phyloP scores from a whole-genome alignment of 2,329 filamentous ascomycete genomes.

The Ophiostoma pallidulum region DNA sequence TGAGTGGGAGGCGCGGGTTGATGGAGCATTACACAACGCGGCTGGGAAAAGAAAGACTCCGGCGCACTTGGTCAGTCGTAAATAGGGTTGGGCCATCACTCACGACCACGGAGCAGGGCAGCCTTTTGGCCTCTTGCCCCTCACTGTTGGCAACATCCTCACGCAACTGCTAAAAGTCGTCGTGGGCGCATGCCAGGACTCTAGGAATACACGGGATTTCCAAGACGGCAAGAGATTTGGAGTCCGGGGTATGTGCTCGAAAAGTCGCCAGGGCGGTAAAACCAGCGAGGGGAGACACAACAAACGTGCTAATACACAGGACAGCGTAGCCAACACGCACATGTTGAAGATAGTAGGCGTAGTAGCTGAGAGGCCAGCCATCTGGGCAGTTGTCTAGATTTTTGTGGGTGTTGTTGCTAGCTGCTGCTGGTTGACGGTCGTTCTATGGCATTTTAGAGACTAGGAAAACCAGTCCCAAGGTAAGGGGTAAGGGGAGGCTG shows the following conservation, averaged over 20 bases:
- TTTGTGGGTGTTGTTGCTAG: no score
- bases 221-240: no score
- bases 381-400: no score
- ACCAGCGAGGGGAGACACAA: background rate
- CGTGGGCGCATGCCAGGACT: no score
- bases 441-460: background rate
- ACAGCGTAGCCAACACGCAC: no score
- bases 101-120: background rate
- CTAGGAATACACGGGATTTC: no score
- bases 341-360: no score
- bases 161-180: no score
- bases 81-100: constrained; percentile 1
- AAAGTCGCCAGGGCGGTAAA: no score
- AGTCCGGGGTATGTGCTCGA: no score
- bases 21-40: constrained; percentile 7
- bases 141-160: no score
- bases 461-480: background rate
- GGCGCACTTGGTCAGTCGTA: background rate
- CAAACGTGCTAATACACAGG: background rate
- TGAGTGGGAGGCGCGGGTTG: background rate
- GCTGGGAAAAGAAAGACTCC: background rate
- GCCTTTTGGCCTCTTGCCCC: background rate
- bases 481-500: constrained; percentile 2
- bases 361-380: no score
- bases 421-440: background rate